Conservation (phyloP, 495 filamentous ascomycete genomes). For the Ascobolus immersus region DNA sequence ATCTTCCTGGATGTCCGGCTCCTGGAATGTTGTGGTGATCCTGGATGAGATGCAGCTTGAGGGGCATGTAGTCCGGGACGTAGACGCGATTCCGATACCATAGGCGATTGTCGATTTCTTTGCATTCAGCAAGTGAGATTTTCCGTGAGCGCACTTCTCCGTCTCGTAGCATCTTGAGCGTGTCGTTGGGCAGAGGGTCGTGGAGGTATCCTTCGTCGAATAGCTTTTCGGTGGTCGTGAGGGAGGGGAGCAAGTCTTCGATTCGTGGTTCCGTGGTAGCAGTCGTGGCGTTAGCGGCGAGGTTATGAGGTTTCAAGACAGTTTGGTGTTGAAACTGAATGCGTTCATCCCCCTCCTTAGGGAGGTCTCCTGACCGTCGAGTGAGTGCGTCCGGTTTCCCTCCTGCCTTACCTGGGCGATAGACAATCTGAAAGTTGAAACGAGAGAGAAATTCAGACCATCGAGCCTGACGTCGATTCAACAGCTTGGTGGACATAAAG, state of each 20-base stretch:
- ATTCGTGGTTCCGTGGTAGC: neutral
- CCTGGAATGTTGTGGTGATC: slow-evolving; percentile 1
- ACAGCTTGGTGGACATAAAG: slow-evolving; percentile 5
- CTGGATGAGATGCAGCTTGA: neutral
- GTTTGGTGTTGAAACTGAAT: neutral
- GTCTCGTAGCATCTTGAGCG: neutral
- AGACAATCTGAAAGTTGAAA: slow-evolving; percentile 5
- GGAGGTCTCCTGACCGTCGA: neutral
- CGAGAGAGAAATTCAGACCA: slow-evolving; percentile 2
- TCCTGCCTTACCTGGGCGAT: slow-evolving; percentile 1
- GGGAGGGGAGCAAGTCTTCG: no score
- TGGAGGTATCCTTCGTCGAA: neutral
- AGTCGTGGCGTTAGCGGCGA: neutral
- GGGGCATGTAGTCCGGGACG: neutral
- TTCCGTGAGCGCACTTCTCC: neutral
- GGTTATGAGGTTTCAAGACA: neutral
- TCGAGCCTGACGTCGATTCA: neutral
- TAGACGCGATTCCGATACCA: neutral
- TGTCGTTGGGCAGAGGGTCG: neutral
- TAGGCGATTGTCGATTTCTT: neutral
- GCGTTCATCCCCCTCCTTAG: neutral
- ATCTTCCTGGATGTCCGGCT: slow-evolving; percentile 1
- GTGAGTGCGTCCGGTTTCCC: neutral
- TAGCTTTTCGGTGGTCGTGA: no score
- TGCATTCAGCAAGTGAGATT: slow-evolving; percentile 1